Evolutionary conservation across 1,284 basidiomycete genomes (phyloP).

Genomic region (Trichosporon sp.): DNA sequence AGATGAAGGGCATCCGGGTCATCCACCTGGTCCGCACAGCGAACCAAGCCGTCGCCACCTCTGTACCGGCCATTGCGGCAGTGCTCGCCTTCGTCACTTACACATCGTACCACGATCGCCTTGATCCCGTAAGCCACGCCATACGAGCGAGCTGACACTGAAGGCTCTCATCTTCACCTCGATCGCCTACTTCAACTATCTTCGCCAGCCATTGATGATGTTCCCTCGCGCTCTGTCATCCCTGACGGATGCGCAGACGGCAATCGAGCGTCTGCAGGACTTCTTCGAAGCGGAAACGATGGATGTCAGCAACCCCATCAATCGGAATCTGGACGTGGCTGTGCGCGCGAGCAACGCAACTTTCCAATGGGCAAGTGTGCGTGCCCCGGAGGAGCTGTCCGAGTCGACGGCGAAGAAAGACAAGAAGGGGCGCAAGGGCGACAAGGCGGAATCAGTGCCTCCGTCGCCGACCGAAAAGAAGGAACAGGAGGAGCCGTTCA

Average conservation of each 20-base stretch:
- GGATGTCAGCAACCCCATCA: constrained; percentile 48
- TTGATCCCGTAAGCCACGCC: constrained; percentile 53
- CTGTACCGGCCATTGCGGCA: constrained; percentile 57
- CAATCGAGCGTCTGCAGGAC: constrained; percentile 54
- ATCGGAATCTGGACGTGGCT: constrained; percentile 53
- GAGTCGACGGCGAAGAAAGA: neutral
- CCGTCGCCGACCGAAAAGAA: neutral
- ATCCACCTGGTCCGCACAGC: constrained; percentile 60
- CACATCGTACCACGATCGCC: constrained; percentile 54
- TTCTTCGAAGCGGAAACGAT: constrained; percentile 59
- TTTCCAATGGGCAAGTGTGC: constrained; percentile 56
- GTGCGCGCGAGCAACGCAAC: constrained; percentile 55
- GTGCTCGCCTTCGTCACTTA: constrained; percentile 71
- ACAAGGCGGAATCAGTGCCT: neutral
- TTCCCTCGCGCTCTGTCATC: constrained; percentile 61
- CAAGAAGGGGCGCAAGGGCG: neutral
- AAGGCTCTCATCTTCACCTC: constrained; percentile 63
- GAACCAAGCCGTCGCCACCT: constrained; percentile 49
- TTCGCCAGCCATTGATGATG: constrained; percentile 65
- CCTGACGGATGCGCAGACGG: constrained; percentile 61
- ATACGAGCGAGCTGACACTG: neutral
- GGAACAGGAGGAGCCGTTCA: constrained; percentile 48
- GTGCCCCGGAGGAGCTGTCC: constrained; percentile 1
- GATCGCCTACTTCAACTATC: constrained; percentile 62
- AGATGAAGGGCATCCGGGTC: constrained; percentile 56